Base-by-base conservation (phyloP, 2,329 filamentous ascomycete species). In the Sordariomycetes sp. region DNA sequence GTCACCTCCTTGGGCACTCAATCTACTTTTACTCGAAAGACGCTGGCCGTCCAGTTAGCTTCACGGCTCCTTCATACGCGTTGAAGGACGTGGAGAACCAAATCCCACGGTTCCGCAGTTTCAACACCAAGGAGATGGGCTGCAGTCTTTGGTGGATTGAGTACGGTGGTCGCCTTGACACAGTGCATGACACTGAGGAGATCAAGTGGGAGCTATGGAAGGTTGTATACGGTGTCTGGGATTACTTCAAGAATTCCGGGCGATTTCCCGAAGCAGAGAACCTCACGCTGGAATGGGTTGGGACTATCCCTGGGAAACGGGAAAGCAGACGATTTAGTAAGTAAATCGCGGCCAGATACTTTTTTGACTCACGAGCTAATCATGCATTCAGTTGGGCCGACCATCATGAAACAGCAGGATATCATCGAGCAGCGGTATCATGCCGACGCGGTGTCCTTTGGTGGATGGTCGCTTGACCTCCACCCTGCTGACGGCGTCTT, bases 121-220 rank as follows among this genome's bases (percentile, higher is more conserved):
- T 48, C 36, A 43, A 34, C 21, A 46, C 46, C 9, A 42, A 41
- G 21, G 46, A 48, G 16, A 48, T 48, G 44, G 46, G 46, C 12
- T 46, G 44, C 36, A 44, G 41, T 21, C 38, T 48, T 28, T 48
- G 46, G 46, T 48, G 44, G 46, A 48, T 48, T 29, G 44, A 48
- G 40, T 45, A 48, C 27, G 46, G 46, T 21, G 46, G 46, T 11
- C 35, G 44, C 17, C 29, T 46, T 33, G 46, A 47, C 32, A 48
- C 46, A 15, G 40, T 48, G 8, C 46, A 48, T 26, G 43, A 48
- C 28, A 47, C 46, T 2, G 46, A 48, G 29, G 41, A 46, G 23
- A 48, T 48, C 35, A 48, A 48, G 38, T 47, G 46, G 46, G 43
- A 48, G 39, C 40, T 48, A 8, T 48, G 46, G 45, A 41, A 42